phyloP scores from a whole-genome alignment of 2,329 filamentous ascomycete genomes.

The Trichophyton mentagrophytes region DNA sequence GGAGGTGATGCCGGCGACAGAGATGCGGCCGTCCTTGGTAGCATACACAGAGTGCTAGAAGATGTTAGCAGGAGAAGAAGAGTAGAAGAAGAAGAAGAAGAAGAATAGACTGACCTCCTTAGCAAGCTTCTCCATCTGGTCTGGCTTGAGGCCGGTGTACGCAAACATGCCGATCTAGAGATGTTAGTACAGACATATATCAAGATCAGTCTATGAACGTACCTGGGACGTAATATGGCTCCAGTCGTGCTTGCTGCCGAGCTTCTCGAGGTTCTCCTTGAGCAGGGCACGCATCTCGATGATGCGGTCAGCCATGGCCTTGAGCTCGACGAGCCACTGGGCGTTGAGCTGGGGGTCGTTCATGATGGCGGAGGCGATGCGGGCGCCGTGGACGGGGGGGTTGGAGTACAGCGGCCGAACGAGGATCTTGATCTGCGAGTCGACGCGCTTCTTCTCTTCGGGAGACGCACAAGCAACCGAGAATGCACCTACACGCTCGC shows the following conservation, averaged over 20 bases:
- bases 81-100: neutral
- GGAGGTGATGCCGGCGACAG: conserved; percentile 38
- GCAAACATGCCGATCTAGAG: conserved; percentile 92
- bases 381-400: conserved; percentile 90
- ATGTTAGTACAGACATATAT: neutral
- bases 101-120: conserved; percentile 52
- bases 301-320: conserved; percentile 98
- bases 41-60: conserved; percentile 80
- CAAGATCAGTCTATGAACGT: conserved; percentile 6
- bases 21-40: conserved; percentile 56
- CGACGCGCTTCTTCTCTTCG: conserved; percentile 89
- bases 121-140: conserved; percentile 83
- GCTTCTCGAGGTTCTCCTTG: conserved; percentile 86
- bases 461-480: conserved; percentile 73
- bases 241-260: conserved; percentile 96
- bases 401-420: conserved; percentile 97
- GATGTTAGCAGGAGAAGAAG: neutral
- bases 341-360: conserved; percentile 72
- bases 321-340: conserved; percentile 94
- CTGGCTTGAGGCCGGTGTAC: conserved; percentile 81
- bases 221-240: conserved; percentile 89
- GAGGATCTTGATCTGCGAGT: conserved; percentile 96
- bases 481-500: conserved; percentile 95
- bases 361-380: conserved; percentile 83
- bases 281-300: conserved; percentile 94